Base-by-base conservation (phyloP, 768 basidiomycete species). In the Suillus lakei region DNA sequence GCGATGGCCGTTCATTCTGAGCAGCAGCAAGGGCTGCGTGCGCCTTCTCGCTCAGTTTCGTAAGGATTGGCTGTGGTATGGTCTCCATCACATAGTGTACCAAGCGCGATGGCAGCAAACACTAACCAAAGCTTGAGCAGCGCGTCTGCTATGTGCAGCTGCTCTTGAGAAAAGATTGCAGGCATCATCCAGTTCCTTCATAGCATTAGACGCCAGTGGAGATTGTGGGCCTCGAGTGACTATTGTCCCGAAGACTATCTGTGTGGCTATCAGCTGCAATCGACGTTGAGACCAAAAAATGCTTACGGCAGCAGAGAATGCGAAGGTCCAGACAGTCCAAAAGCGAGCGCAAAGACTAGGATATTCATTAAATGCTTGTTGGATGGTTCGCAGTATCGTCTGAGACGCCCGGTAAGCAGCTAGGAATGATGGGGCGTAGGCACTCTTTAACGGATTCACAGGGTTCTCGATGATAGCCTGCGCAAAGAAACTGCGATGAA, bases 201-300 rank as follows among this genome's bases (percentile, higher is more conserved):
- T 87, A 4, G 92, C 92, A 2, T 84, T 81, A 15, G 82, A 75
- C 0, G 92, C 92, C 13, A 93, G 73, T 0, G 89, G 85, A 1
- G 88, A 91, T 7, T 84, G 79, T 6, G 92, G 92, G 4, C 89
- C 87, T 34, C 90, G 85, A 3, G 89, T 91, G 2, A 91, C 92
- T 23, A 94, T 88, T 5, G 90, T 89, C 4, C 91, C 93, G 70
- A 93, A 90, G 18, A 93, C 88, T 12, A 92, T 83, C 91, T 92
- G 64, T 41, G 10, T 18, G 15, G n/a, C 26, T 43, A 36, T 71
- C 50, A 71, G 61, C 30, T 10, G 59, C 28, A 26, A 18, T 48
- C 13, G 12, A 36, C 9, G 39, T 43, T 23, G 3, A 60, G n/a
- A 30, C 23, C 38, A 48, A 15, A 4, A 16, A 13, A 62, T 2